A percentile compares a stretch with the other conserved stretches of the same genome.
These are phyloP conservation scores for Clarkia xantiana DNA, from an alignment of 345 rosid genomes.

Conservation along the genomic window DNA sequence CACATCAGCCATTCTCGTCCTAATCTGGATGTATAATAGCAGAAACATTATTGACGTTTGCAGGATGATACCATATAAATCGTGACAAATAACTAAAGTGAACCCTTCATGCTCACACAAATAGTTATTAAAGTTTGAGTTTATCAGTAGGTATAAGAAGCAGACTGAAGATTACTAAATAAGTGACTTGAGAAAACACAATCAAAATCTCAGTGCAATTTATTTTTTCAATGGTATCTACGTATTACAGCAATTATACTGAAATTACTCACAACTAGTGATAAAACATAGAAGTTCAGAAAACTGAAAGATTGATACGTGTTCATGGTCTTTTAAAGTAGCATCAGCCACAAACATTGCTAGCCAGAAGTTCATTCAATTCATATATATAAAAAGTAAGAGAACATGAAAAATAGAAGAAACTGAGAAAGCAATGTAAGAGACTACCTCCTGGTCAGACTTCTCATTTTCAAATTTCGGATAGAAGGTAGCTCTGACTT, in stretches of 20 bases:
- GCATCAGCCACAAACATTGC: no score
- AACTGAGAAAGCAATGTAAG: background rate
- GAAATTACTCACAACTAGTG: no score
- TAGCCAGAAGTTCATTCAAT: background rate
- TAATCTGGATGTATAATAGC: constrained; percentile 28
- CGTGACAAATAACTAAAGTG: background rate
- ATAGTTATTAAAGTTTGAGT: no score
- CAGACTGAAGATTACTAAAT: no score
- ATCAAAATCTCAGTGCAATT: no score
- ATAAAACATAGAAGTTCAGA: no score
- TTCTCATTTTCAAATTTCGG: constrained; percentile 97
- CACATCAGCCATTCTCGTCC: constrained; percentile 81
- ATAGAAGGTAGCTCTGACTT: constrained; percentile 90
- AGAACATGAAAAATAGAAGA: background rate
- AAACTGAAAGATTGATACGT: no score
- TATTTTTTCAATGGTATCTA: no score
- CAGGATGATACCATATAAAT: background rate
- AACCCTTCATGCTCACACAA: background rate
- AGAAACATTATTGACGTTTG: background rate
- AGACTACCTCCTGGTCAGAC: constrained; percentile 84
- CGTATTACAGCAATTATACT: no score
- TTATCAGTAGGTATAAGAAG: no score
- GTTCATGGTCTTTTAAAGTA: no score
- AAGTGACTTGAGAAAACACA: no score
- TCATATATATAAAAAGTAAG: background rate